Conservation (phyloP, 331 rosid genomes). For the Acacia pycnantha region DNA sequence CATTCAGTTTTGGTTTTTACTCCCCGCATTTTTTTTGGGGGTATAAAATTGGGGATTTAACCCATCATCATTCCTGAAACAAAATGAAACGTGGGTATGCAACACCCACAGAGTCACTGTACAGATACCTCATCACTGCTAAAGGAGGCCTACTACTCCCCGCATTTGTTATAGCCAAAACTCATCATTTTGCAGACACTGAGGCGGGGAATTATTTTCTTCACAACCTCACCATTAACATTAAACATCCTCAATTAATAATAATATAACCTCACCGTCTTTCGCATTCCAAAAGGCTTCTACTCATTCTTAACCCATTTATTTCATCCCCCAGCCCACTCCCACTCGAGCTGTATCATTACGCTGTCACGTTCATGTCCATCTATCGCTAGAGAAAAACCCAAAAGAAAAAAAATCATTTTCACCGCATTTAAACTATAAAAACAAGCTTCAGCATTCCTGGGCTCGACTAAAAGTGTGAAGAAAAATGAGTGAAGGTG, state of each 20-base stretch:
- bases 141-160: too few relatives aligned
- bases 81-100: too few relatives aligned
- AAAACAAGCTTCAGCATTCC: too few relatives aligned
- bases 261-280: background rate
- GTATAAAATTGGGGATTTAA: too few relatives aligned
- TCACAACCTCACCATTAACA: background rate
- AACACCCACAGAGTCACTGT: too few relatives aligned
- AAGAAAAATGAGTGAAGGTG: too few relatives aligned
- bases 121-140: too few relatives aligned
- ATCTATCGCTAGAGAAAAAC: background rate
- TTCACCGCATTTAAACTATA: background rate
- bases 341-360: background rate
- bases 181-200: background rate
- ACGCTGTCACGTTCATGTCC: background rate
- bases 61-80: too few relatives aligned
- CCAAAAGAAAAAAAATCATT: rapidly evolving
- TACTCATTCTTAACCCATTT: background rate
- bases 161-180: background rate
- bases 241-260: background rate
- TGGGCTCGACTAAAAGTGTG: too few relatives aligned
- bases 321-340: background rate
- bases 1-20: background rate
- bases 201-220: background rate
- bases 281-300: background rate
- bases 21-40: too few relatives aligned